These are phyloP conservation scores for Trichoderma polysporum DNA, from an alignment of 2,329 filamentous ascomycete species.

Conservation along the genomic window DNA sequence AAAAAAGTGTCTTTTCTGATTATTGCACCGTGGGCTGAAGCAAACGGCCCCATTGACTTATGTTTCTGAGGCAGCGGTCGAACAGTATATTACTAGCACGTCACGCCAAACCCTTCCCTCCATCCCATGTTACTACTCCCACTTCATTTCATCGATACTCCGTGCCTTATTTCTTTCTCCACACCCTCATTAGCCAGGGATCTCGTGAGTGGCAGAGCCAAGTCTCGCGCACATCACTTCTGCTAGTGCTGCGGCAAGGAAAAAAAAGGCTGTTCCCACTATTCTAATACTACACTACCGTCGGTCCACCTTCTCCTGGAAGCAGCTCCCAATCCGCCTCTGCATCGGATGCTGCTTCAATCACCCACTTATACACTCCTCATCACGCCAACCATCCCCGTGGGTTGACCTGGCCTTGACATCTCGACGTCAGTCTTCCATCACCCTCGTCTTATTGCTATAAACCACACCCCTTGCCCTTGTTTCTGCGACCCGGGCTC, in stretches of 20 bases:
- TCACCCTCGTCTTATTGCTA: conserved; percentile 10
- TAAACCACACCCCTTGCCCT: background rate
- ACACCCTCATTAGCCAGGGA: conserved; percentile 18
- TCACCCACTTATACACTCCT: conserved; percentile 13
- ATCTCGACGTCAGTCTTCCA: conserved; percentile 15
- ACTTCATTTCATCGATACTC: conserved; percentile 19
- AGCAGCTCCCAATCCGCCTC: conserved; percentile 3
- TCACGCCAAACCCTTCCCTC: background rate
- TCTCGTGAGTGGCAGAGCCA: conserved; percentile 1
- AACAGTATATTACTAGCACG: conserved; percentile 1
- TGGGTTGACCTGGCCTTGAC: conserved; percentile 8
- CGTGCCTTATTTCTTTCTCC: conserved; percentile 18
- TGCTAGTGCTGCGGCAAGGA: conserved; percentile 11
- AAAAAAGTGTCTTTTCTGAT: background rate
- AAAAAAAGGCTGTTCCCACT: conserved; percentile 13
- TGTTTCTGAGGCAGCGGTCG: background rate
- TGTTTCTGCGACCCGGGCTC: background rate
- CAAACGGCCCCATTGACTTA: background rate
- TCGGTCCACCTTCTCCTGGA: conserved; percentile 17
- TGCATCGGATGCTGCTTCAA: conserved; percentile 8
- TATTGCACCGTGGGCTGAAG: background rate
- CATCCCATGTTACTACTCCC: conserved; percentile 12
- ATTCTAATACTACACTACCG: background rate
- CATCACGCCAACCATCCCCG: conserved; percentile 14
- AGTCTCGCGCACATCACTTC: background rate